phyloP scores from a whole-genome alignment of 2,329 filamentous ascomycete species.

The Aureobasidium sp. region DNA sequence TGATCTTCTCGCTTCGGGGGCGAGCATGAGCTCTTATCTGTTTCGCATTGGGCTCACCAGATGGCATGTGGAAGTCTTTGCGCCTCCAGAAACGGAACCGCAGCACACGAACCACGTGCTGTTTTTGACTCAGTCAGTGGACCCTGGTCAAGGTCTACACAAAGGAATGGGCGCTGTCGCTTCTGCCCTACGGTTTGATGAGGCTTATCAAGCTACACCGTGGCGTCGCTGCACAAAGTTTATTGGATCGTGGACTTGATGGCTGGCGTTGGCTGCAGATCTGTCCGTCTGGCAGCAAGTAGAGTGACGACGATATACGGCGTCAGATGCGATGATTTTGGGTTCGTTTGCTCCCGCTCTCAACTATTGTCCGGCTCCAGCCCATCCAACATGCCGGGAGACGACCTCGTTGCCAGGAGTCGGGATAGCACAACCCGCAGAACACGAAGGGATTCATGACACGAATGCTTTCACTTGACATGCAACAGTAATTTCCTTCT shows the following conservation, averaged over 20 bases:
- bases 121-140: slow-evolving; percentile 11
- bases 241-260: neutral
- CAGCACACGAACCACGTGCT: slow-evolving; percentile 9
- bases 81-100: slow-evolving; percentile 12
- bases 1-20: neutral
- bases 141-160: neutral
- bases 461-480: neutral
- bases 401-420: neutral
- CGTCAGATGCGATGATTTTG: neutral
- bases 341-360: neutral
- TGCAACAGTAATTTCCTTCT: slow-evolving; percentile 8
- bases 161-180: neutral
- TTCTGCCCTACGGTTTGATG: slow-evolving; percentile 4
- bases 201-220: slow-evolving; percentile 2
- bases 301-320: neutral
- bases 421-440: neutral
- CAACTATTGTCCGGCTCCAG: neutral
- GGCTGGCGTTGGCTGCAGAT: neutral
- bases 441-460: neutral
- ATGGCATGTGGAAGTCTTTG: slow-evolving; percentile 5
- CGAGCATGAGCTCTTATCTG: neutral
- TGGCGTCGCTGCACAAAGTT: slow-evolving; percentile 6
- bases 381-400: neutral
- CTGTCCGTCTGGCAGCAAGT: neutral
- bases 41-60: neutral